Percentiles rank a stretch among this genome's conserved stretches.
These are phyloP conservation scores for Aspergillus niger DNA, from an alignment of 2,329 filamentous ascomycete species.

Conservation along the genomic window DNA sequence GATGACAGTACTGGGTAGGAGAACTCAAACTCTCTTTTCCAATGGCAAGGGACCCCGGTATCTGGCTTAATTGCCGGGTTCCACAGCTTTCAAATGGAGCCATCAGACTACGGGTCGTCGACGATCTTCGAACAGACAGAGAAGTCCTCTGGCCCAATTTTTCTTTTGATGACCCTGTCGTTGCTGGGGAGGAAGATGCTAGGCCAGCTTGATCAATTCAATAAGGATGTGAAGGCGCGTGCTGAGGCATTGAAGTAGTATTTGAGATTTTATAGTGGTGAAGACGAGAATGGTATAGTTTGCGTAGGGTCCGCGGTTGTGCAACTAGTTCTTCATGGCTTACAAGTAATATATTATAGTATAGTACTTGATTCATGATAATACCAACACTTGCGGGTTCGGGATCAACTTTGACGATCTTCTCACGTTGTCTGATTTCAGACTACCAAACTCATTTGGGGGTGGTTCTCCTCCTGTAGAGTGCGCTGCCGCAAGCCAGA, in stretches of 20 bases:
- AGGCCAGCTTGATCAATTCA: slow-evolving; percentile 24
- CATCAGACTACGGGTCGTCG: slow-evolving; percentile 23
- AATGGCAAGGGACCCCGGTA: slow-evolving; percentile 33
- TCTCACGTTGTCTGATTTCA: no score
- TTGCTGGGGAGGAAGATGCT: slow-evolving; percentile 26
- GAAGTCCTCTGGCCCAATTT: slow-evolving; percentile 23
- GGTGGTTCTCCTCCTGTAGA: no score
- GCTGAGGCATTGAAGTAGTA: slow-evolving; percentile 18
- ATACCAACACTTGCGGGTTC: no score
- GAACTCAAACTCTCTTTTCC: slow-evolving; percentile 27
- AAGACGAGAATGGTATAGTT: background rate
- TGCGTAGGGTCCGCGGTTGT: no score
- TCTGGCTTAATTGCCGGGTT: slow-evolving; percentile 26
- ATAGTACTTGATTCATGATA: no score
- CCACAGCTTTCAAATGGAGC: slow-evolving; percentile 28
- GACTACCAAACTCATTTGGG: no score
- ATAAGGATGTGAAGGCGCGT: slow-evolving; percentile 27
- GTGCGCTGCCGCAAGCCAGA: no score
- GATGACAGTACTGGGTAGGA: slow-evolving; percentile 8
- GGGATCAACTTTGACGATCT: no score
- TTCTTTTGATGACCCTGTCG: slow-evolving; percentile 26
- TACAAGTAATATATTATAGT: no score
- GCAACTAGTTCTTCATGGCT: no score
- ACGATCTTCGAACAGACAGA: slow-evolving; percentile 30
- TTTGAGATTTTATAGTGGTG: no score